These are phyloP conservation scores for Akanthomyces muscarius DNA, from an alignment of 2,329 filamentous ascomycete genomes.

Conservation along the genomic window DNA sequence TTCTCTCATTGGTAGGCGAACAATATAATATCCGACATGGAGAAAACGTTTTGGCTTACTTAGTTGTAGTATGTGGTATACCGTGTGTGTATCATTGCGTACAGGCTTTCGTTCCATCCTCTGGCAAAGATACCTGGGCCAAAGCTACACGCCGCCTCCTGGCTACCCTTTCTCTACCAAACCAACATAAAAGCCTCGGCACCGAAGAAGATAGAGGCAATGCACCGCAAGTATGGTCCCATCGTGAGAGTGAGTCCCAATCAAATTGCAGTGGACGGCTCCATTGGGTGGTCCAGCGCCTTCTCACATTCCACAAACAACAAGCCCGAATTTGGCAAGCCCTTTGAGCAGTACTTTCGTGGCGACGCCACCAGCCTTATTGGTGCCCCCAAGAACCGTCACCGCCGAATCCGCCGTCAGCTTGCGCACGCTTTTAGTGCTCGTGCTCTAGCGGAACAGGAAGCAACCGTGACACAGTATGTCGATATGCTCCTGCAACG, in stretches of 20 bases:
- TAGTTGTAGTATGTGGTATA: not conserved
- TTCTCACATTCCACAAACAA: slow-evolving; percentile 24
- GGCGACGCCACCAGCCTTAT: slow-evolving; percentile 21
- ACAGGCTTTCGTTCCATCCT: slow-evolving; percentile 23
- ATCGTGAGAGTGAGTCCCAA: slow-evolving; percentile 40
- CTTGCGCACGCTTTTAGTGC: slow-evolving; percentile 31
- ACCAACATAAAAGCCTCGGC: slow-evolving; percentile 21
- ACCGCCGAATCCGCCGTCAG: slow-evolving; percentile 24
- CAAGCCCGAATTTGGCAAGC: slow-evolving; percentile 20
- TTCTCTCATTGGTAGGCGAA: not conserved
- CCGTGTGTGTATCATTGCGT: not conserved
- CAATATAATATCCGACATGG: too few species aligned
- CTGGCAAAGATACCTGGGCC: slow-evolving; percentile 30
- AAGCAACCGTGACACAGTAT: slow-evolving; percentile 26
- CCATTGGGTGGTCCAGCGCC: slow-evolving; percentile 32
- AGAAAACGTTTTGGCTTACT: not conserved
- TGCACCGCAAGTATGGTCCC: slow-evolving; percentile 29
- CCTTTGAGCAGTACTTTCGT: slow-evolving; percentile 2
- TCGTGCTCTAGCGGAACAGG: slow-evolving; percentile 29
- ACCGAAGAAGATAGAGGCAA: slow-evolving; percentile 20
- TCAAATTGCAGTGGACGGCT: slow-evolving; percentile 33
- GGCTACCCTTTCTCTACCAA: slow-evolving; percentile 21
- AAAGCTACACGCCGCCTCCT: slow-evolving; percentile 21
- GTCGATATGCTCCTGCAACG: slow-evolving; percentile 25
- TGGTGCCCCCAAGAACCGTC: slow-evolving; percentile 18